These are phyloP conservation scores for Zygosaccharomyces pseudobailii DNA, from an alignment of 1,139 yeast genomes.

Conservation along the genomic window DNA sequence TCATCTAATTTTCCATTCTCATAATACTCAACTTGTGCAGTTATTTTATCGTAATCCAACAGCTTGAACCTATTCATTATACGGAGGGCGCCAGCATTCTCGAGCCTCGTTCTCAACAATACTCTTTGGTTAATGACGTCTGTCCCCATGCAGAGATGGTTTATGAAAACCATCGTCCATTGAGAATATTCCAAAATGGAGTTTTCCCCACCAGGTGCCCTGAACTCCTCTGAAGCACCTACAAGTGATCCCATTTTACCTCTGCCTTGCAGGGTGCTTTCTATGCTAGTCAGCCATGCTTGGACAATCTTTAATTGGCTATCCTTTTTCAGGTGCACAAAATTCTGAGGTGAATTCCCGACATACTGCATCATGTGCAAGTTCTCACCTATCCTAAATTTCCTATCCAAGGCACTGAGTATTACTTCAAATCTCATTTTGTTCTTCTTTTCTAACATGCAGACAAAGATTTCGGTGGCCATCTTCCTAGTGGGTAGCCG, in stretches of 20 bases:
- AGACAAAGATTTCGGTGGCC: constrained; percentile 72
- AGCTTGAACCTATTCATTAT: constrained; percentile 58
- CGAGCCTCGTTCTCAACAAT: constrained; percentile 70
- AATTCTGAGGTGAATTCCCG: constrained; percentile 19
- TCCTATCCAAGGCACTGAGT: constrained; percentile 23
- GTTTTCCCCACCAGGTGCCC: constrained; percentile 55
- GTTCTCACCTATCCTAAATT: constrained; percentile 37
- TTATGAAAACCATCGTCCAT: constrained; percentile 71
- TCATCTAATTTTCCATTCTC: constrained; percentile 66
- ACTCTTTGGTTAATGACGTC: constrained; percentile 63
- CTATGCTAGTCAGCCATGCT: constrained; percentile 77
- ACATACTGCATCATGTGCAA: constrained; percentile 47
- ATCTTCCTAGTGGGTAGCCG: constrained; percentile 70
- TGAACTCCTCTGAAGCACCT: constrained; percentile 88
- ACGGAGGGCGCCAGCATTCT: constrained; percentile 67
- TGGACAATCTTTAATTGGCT: constrained; percentile 59
- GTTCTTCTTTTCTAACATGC: constrained; percentile 47
- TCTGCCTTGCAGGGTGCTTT: constrained; percentile 73
- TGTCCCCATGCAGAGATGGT: constrained; percentile 65
- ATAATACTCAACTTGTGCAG: constrained; percentile 62
- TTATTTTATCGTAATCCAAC: constrained; percentile 58
- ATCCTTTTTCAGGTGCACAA: constrained; percentile 17
- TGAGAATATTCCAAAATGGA: constrained; percentile 75
- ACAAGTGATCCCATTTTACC: constrained; percentile 88
- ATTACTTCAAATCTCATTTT: constrained; percentile 33